A percentile compares a stretch with the other conserved stretches of the same genome.
These are phyloP conservation scores for Fusarium neocosmosporiellum DNA, from an alignment of 2,329 filamentous ascomycete genomes.

Conservation along the genomic window DNA sequence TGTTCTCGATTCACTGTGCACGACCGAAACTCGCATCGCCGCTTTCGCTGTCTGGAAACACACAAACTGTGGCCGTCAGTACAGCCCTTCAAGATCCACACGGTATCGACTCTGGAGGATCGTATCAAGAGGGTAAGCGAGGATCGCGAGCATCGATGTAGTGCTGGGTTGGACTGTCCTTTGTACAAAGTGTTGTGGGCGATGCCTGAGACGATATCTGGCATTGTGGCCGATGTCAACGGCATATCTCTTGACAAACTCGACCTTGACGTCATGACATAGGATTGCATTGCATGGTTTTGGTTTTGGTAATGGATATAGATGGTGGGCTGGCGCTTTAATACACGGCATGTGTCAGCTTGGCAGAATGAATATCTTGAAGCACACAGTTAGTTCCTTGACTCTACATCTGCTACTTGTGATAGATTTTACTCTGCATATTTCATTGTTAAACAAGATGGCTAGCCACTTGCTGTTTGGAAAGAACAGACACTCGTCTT, in stretches of 20 bases:
- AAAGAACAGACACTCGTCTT: background rate
- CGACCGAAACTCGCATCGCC: background rate
- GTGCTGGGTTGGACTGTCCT: conserved; percentile 1
- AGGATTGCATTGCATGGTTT: background rate
- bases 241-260: background rate
- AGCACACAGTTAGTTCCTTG: background rate
- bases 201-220: background rate
- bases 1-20: background rate
- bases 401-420: background rate
- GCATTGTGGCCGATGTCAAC: background rate
- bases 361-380: background rate
- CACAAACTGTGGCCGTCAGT: background rate
- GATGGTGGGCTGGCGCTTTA: background rate
- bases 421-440: background rate
- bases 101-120: background rate
- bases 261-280: background rate
- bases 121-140: conserved; percentile 5
- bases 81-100: background rate
- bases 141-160: background rate
- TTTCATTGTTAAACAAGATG: background rate
- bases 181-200: conserved; percentile 5
- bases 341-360: background rate
- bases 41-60: background rate
- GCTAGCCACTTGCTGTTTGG: background rate
- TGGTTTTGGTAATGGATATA: background rate